Conservation (phyloP, 139 green algal genomes). For the Asterochloris sp. region DNA sequence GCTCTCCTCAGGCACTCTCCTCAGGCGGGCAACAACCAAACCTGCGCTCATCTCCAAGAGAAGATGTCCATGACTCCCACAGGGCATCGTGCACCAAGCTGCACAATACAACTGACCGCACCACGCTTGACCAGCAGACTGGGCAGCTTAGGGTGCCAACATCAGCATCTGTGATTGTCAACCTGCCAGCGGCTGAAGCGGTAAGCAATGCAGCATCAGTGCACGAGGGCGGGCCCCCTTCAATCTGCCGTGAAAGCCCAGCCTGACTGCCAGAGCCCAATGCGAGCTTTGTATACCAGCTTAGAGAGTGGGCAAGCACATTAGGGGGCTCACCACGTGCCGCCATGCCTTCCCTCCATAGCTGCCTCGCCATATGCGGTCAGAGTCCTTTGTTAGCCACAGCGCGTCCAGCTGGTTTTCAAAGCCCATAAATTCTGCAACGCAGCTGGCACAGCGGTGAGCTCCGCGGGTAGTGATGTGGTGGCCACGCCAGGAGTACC, state of each 20-base stretch:
- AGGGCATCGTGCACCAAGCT: no score
- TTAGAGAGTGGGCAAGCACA: not conserved
- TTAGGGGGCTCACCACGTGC: conserved; percentile 44
- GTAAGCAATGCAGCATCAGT: not conserved
- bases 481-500: no score
- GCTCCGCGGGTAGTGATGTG: no score
- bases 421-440: conserved; percentile 55
- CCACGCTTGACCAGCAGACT: no score
- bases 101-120: no score
- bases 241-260: not conserved
- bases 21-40: no score
- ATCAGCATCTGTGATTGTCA: not conserved
- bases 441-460: no score
- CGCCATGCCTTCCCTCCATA: conserved; percentile 80
- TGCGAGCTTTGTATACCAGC: not conserved
- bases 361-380: conserved; percentile 71
- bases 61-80: no score
- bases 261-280: not conserved
- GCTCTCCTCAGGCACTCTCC: not conserved
- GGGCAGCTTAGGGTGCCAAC: not conserved
- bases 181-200: not conserved
- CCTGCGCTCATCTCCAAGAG: no score
- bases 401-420: conserved; percentile 30
- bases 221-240: not conserved
- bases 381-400: conserved; percentile 53